Evolutionary conservation across 306 rosid species (phyloP).

Genomic region (Malus orientalis): DNA sequence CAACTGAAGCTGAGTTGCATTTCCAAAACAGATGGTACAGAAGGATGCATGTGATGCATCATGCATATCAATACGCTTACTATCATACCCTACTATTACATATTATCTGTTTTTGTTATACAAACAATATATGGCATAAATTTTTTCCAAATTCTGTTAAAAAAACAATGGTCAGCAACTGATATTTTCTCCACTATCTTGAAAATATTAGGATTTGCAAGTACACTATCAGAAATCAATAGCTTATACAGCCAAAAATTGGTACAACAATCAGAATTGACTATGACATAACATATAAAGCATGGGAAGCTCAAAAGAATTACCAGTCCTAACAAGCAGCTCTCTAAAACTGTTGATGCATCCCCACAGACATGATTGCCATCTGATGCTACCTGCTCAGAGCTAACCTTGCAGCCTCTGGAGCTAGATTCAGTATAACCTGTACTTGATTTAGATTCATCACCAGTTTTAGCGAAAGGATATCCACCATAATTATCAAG

Average conservation of each 20-base stretch:
- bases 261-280: not conserved
- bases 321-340: slow-evolving; percentile 79
- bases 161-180: not conserved
- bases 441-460: slow-evolving; percentile 23
- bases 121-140: not conserved
- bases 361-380: slow-evolving; percentile 21
- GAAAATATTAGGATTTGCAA: not conserved
- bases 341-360: slow-evolving; percentile 28
- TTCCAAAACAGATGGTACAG: not conserved
- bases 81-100: not conserved
- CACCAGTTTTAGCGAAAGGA: slow-evolving; percentile 27
- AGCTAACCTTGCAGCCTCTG: slow-evolving; percentile 15
- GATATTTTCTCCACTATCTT: not conserved
- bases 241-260: not conserved
- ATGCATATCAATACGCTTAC: not conserved
- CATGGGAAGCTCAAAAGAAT: slow-evolving; percentile 13
- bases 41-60: not conserved
- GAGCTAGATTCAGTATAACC: slow-evolving; percentile 29
- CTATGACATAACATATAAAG: not conserved
- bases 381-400: slow-evolving; percentile 31
- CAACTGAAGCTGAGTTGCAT: not conserved
- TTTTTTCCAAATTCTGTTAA: not conserved
- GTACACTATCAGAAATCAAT: not conserved
- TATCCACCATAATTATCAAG: slow-evolving; percentile 28
- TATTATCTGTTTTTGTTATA: not conserved